These are phyloP conservation scores for Aspergillus fischeri DNA, from an alignment of 2,329 filamentous ascomycete species.

Conservation along the genomic window DNA sequence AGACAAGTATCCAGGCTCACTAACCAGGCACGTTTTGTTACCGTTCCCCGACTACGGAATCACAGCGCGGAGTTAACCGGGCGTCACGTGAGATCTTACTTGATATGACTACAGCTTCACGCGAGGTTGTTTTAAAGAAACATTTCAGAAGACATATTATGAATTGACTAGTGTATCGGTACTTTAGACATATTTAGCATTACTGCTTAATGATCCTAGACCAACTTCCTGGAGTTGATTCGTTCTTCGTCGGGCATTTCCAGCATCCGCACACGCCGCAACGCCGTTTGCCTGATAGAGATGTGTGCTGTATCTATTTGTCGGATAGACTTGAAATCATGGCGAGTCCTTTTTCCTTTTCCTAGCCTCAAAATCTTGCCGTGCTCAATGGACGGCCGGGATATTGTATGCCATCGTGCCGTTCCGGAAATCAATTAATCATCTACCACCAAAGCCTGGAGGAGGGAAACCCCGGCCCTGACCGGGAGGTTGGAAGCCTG, in stretches of 20 bases:
- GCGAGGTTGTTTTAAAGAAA: no score
- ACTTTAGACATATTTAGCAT: constrained; percentile 18
- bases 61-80: constrained; percentile 16
- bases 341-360: constrained; percentile 11
- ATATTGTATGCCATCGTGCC: constrained; percentile 21
- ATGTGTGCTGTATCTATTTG: constrained; percentile 24
- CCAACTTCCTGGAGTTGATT: constrained; percentile 14
- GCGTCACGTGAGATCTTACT: constrained; percentile 15
- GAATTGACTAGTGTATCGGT: constrained; percentile 13
- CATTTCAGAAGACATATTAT: constrained; percentile 6
- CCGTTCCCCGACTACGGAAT: constrained; percentile 15
- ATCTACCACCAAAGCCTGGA: constrained; percentile 46
- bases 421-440: constrained; percentile 21
- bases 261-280: constrained; percentile 39
- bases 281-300: constrained; percentile 38
- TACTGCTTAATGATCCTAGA: constrained; percentile 17
- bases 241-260: constrained; percentile 27
- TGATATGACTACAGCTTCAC: not conserved
- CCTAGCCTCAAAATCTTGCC: constrained; percentile 14
- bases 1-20: constrained; percentile 6
- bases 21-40: constrained; percentile 6
- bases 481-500: constrained; percentile 69
- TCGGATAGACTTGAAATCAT: constrained; percentile 14
- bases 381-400: constrained; percentile 17
- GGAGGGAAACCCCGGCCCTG: constrained; percentile 51